phyloP scores from a whole-genome alignment of 2,329 filamentous ascomycete species.

The Claviceps sp. region DNA sequence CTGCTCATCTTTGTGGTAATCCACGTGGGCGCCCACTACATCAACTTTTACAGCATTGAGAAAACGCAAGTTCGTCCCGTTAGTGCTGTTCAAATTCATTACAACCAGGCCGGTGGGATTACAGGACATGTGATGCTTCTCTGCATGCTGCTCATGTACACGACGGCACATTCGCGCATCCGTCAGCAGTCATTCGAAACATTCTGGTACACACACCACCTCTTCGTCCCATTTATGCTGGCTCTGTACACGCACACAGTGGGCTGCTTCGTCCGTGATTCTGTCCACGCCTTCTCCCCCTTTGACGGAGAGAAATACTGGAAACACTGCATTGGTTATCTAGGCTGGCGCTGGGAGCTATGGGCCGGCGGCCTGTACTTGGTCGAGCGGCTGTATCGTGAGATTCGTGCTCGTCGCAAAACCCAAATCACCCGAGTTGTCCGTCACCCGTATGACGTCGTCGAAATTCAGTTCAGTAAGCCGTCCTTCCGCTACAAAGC shows the following conservation, averaged over 20 bases:
- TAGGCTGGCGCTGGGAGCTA: slow-evolving; percentile 96
- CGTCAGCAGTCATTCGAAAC: slow-evolving; percentile 96
- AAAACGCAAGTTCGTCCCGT: slow-evolving; percentile 66
- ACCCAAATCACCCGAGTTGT: slow-evolving; percentile 91
- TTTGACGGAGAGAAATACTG: slow-evolving; percentile 76
- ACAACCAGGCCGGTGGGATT: slow-evolving; percentile 74
- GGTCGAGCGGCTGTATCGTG: slow-evolving; percentile 76
- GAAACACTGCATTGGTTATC: slow-evolving; percentile 86
- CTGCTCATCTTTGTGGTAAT: slow-evolving; percentile 69
- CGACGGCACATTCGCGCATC: slow-evolving; percentile 83
- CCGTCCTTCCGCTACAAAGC: slow-evolving; percentile 97
- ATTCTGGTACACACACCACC: slow-evolving; percentile 98
- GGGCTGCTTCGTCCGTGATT: slow-evolving; percentile 91
- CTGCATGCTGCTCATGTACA: slow-evolving; percentile 99
- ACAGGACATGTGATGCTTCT: slow-evolving; percentile 96
- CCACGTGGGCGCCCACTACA: slow-evolving; percentile 75
- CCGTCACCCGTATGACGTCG: slow-evolving; percentile 89
- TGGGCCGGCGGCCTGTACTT: slow-evolving; percentile 77
- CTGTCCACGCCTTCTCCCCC: slow-evolving; percentile 57
- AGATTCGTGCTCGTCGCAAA: slow-evolving; percentile 68
- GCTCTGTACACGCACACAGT: slow-evolving; percentile 92
- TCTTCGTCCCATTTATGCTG: slow-evolving; percentile 93
- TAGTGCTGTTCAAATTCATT: slow-evolving; percentile 81
- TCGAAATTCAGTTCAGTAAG: slow-evolving; percentile 95
- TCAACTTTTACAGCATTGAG: slow-evolving; percentile 98